Conservation (phyloP, 768 basidiomycete genomes). For the Termitomyces sp. region DNA sequence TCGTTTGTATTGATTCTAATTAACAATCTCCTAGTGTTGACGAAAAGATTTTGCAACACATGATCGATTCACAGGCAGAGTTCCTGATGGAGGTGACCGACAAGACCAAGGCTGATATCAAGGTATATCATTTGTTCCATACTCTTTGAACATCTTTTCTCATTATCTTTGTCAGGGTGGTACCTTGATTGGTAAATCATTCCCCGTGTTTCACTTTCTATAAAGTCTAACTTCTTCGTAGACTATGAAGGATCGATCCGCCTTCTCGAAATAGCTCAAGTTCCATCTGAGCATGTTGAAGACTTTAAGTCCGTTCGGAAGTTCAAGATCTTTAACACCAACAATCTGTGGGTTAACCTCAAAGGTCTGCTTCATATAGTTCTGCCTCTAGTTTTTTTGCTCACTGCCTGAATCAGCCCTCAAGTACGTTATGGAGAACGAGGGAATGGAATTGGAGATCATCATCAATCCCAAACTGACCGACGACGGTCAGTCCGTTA, state of each 20-base stretch:
- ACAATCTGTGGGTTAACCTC: conserved; percentile 79
- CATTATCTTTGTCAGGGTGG: conserved; percentile 49
- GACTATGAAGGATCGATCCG: conserved; percentile 87
- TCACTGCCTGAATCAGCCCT: conserved; percentile 47
- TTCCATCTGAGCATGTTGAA: conserved; percentile 88
- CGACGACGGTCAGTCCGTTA: conserved; percentile 82
- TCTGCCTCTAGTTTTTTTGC: not conserved
- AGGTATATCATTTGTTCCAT: conserved; percentile 16
- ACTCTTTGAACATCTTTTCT: not conserved
- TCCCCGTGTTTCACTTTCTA: not conserved
- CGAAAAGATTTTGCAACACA: conserved; percentile 79
- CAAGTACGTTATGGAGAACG: conserved; percentile 85
- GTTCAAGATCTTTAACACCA: conserved; percentile 93
- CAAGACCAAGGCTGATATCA: conserved; percentile 88
- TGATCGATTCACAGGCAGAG: conserved; percentile 78
- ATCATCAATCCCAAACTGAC: conserved; percentile 90
- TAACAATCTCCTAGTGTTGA: conserved; percentile 54
- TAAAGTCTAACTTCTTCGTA: conserved; percentile 12
- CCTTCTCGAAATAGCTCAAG: conserved; percentile 91
- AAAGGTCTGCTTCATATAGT: conserved; percentile 45
- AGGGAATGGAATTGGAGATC: conserved; percentile 89
- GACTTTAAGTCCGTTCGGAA: conserved; percentile 92
- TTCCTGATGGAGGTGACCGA: conserved; percentile 96
- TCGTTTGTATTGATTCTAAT: not conserved
- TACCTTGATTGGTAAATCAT: conserved; percentile 63